phyloP scores from a whole-genome alignment of 2,329 filamentous ascomycete genomes.

The Alternaria dauci region DNA sequence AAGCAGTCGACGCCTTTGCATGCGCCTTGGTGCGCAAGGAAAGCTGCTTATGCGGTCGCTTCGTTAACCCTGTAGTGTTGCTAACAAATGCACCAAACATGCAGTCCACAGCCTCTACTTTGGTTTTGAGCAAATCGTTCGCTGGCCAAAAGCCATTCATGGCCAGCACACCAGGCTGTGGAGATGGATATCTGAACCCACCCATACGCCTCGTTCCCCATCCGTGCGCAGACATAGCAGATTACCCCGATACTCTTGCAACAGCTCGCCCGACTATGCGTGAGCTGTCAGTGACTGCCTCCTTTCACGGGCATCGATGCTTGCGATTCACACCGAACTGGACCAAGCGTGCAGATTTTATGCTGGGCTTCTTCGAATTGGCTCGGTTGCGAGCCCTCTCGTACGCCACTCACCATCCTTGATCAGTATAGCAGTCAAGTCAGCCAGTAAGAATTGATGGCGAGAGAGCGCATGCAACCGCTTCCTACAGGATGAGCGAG shows the following conservation, averaged over 20 bases:
- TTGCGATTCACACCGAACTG: not conserved
- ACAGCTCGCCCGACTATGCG: not conserved
- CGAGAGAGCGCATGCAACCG: not conserved
- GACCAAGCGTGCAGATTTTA: not conserved
- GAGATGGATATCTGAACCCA: not conserved
- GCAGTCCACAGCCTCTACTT: not conserved
- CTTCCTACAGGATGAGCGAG: not conserved
- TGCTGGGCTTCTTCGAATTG: not conserved
- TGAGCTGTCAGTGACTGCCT: not conserved
- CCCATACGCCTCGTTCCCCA: slow-evolving; percentile 3
- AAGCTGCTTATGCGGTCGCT: slow-evolving; percentile 11
- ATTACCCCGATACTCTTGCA: not conserved
- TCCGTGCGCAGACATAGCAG: slow-evolving; percentile 1
- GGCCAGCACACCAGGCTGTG: not conserved
- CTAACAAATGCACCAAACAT: slow-evolving; percentile 5
- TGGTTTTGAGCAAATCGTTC: not conserved
- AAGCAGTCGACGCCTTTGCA: slow-evolving; percentile 7
- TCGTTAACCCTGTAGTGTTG: not conserved
- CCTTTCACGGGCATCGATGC: not conserved
- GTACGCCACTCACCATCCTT: not conserved
- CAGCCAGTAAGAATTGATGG: not conserved
- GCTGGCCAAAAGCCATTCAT: not conserved
- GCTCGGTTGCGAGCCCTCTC: not conserved
- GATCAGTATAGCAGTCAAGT: not conserved
- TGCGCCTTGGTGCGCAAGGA: slow-evolving; percentile 2